phyloP scores from a whole-genome alignment of 306 rosid species.

The Vigna nakashimae region DNA sequence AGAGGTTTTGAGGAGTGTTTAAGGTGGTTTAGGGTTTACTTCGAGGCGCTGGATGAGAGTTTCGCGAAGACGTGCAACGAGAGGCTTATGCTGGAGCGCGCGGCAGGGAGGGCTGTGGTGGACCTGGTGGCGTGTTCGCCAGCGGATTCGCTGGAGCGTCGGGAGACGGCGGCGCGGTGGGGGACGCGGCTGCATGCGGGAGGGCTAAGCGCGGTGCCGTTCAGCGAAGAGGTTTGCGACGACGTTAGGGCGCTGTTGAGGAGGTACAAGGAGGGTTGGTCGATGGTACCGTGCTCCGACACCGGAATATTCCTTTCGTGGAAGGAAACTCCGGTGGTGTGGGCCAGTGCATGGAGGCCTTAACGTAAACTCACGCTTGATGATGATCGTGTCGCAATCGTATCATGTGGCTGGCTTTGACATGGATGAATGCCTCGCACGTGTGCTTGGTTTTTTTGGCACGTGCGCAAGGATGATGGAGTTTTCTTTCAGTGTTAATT shows the following conservation, averaged over 20 bases:
- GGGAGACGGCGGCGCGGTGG: slow-evolving; percentile 81
- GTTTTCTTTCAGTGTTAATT: background rate
- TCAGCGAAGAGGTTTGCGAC: slow-evolving; percentile 87
- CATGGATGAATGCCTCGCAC: slow-evolving; percentile 45
- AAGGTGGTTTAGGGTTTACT: slow-evolving; percentile 93
- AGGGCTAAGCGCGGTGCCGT: slow-evolving; percentile 60
- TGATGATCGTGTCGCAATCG: background rate
- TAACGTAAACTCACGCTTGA: slow-evolving; percentile 39
- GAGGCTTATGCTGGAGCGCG: slow-evolving; percentile 74
- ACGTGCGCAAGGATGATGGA: slow-evolving; percentile 54
- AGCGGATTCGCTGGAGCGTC: slow-evolving; percentile 66
- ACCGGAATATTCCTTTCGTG: slow-evolving; percentile 91
- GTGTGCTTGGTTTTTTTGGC: slow-evolving; percentile 58
- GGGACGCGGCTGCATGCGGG: slow-evolving; percentile 60
- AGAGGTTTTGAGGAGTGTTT: slow-evolving; percentile 73
- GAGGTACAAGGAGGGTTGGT: slow-evolving; percentile 93
- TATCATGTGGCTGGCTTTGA: background rate
- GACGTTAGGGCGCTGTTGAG: slow-evolving; percentile 86
- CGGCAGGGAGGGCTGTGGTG: slow-evolving; percentile 79
- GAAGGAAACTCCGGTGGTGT: slow-evolving; percentile 90
- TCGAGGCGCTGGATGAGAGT: slow-evolving; percentile 82
- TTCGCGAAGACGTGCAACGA: slow-evolving; percentile 73
- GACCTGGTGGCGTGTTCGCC: slow-evolving; percentile 73
- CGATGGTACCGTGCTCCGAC: slow-evolving; percentile 67
- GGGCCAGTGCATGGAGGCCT: slow-evolving; percentile 95